phyloP scores from a whole-genome alignment of 192 early-diverging fungal genomes.

The Mortierella claussenii region DNA sequence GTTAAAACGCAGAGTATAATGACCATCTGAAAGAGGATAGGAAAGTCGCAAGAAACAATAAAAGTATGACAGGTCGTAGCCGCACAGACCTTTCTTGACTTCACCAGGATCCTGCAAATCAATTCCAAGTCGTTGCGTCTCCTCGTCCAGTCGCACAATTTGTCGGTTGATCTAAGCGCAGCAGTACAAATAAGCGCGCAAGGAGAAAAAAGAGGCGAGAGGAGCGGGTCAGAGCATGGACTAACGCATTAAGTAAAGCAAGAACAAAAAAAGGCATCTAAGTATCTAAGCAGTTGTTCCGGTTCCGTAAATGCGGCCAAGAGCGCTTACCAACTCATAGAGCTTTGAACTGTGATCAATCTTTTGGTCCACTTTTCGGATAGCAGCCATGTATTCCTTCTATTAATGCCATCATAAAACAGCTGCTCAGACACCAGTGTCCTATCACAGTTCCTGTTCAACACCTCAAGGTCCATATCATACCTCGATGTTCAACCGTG shows the following conservation, averaged over 20 bases:
- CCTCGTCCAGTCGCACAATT: constrained; percentile 44
- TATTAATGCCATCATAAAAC: constrained; percentile 11
- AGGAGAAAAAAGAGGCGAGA: neutral
- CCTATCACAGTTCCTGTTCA: neutral
- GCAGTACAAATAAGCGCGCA: neutral
- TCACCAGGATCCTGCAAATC: constrained; percentile 43
- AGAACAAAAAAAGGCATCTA: neutral
- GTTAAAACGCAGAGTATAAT: neutral
- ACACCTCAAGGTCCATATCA: neutral
- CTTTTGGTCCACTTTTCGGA: constrained; percentile 65
- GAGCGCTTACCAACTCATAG: constrained; percentile 61
- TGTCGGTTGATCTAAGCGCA: constrained; percentile 49
- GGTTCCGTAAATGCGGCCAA: too few species aligned
- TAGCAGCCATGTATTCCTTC: constrained; percentile 59
- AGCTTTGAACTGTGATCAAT: constrained; percentile 59
- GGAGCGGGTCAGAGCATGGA: too few species aligned
- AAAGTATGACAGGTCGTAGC: neutral
- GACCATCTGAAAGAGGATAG: neutral
- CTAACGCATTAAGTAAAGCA: too few species aligned
- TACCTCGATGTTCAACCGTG: constrained; percentile 42
- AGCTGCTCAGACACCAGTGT: neutral
- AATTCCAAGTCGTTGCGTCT: constrained; percentile 42
- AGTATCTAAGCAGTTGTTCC: neutral
- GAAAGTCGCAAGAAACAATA: constrained; percentile 2
- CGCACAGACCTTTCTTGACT: constrained; percentile 39